A percentile compares a stretch with the other conserved stretches of the same genome.
phyloP scores from a whole-genome alignment of 805 yeast species.

The Wickerhamiella kurtzmanii region DNA sequence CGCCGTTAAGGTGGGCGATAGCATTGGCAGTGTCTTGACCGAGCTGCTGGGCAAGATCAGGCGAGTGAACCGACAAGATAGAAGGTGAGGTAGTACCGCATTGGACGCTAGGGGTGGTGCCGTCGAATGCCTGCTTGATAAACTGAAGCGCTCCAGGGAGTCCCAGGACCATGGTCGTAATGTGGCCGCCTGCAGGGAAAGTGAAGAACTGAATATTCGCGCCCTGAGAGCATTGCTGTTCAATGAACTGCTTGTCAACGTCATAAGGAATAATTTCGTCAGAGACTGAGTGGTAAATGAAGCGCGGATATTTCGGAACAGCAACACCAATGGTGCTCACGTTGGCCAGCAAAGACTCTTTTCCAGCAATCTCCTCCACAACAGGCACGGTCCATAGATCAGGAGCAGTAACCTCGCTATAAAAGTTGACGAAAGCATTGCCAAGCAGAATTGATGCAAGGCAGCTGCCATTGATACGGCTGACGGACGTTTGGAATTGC shows the following conservation, averaged over 20 bases:
- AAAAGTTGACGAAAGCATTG: neutral
- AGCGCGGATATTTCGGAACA: slow-evolving; percentile 17
- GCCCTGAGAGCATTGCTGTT: slow-evolving; percentile 7
- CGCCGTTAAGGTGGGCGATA: neutral
- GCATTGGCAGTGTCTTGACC: slow-evolving; percentile 3
- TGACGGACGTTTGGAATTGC: neutral
- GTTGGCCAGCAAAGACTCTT: slow-evolving; percentile 2
- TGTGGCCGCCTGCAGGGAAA: slow-evolving; percentile 6
- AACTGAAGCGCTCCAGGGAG: slow-evolving; percentile 13
- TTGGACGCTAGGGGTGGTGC: neutral
- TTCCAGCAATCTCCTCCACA: neutral
- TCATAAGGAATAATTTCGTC: slow-evolving; percentile 18
- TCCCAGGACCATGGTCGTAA: slow-evolving; percentile 4
- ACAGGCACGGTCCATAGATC: neutral
- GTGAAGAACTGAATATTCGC: slow-evolving; percentile 8
- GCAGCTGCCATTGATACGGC: neutral
- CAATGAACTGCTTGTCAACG: slow-evolving; percentile 10
- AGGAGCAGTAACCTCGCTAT: neutral
- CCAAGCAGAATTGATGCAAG: neutral
- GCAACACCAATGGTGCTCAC: slow-evolving; percentile 9
- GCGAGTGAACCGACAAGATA: slow-evolving; percentile 1
- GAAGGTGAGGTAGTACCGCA: slow-evolving; percentile 2
- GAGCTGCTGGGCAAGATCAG: neutral
- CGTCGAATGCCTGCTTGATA: slow-evolving; percentile 4
- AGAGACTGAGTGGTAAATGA: slow-evolving; percentile 17